Conservation (phyloP, 257 asterid genomes). For the Forsythia suspensa region DNA sequence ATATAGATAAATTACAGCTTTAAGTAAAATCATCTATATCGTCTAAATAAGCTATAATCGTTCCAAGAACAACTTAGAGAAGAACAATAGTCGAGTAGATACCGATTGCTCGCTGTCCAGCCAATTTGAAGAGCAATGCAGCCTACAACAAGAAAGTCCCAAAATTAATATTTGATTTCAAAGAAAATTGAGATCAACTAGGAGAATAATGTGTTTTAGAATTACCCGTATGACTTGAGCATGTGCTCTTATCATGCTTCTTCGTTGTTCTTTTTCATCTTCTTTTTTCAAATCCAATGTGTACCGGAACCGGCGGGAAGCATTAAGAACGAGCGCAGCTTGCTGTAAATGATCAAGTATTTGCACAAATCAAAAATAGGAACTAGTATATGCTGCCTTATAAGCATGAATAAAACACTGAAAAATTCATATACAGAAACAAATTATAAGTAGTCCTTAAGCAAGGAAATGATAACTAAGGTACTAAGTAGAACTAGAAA, state of each 20-base stretch:
- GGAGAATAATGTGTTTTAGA: conserved; percentile 9
- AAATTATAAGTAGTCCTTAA: not conserved
- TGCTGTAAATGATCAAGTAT: conserved; percentile 44
- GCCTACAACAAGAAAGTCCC: conserved; percentile 48
- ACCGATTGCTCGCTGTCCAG: conserved; percentile 95
- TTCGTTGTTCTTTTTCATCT: conserved; percentile 67
- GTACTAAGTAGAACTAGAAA: not conserved
- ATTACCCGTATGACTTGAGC: conserved; percentile 96
- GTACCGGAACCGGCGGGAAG: conserved; percentile 92
- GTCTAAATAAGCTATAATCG: not conserved
- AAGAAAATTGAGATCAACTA: not conserved
- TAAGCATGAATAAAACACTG: not conserved
- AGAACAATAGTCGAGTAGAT: conserved; percentile 23
- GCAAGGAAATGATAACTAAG: not conserved
- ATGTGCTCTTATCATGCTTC: conserved; percentile 86
- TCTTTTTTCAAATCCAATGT: conserved; percentile 81
- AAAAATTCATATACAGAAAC: not conserved
- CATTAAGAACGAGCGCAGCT: conserved; percentile 96
- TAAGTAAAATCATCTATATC: not conserved
- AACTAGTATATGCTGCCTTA: not conserved
- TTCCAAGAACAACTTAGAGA: not conserved
- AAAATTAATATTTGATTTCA: conserved; percentile 18
- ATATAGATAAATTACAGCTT: not conserved
- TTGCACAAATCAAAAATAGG: conserved; percentile 21
- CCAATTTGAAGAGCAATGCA: conserved; percentile 90